Evolutionary conservation across 192 early-diverging fungal species (phyloP).

Genomic region (Rhizophagus sp.): DNA sequence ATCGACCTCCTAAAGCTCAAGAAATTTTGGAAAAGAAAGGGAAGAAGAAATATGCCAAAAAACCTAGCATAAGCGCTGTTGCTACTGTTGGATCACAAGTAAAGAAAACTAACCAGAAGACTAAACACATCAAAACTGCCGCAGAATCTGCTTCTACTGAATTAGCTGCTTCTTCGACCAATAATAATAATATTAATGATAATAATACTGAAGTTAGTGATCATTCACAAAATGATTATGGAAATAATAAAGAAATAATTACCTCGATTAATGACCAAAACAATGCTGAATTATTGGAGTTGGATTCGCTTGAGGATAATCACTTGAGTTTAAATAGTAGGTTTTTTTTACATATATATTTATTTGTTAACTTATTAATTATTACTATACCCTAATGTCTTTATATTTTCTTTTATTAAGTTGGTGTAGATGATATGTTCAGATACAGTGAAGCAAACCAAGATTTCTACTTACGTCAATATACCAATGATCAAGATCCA

Average conservation of each 20-base stretch:
- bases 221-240: not conserved
- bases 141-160: not conserved
- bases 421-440: not conserved
- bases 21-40: slow-evolving; percentile 2
- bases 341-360: not conserved
- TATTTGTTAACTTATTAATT: not conserved
- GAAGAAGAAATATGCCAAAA: not conserved
- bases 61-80: not conserved
- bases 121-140: not conserved
- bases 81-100: not conserved
- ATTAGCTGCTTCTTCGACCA: not conserved
- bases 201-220: not conserved
- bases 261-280: not conserved
- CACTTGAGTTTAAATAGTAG: not conserved
- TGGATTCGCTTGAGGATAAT: not conserved
- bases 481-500: slow-evolving; percentile 46
- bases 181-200: not conserved
- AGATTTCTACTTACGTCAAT: slow-evolving; percentile 42
- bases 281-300: not conserved
- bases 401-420: too few species aligned
- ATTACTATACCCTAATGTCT: not conserved
- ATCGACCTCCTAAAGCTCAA: slow-evolving; percentile 20
- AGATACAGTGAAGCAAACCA: not conserved
- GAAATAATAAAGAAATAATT: not conserved
- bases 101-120: not conserved